Evolutionary conservation across 2,329 filamentous ascomycete genomes (phyloP).

Genomic region (Dactylellina haptotyla): DNA sequence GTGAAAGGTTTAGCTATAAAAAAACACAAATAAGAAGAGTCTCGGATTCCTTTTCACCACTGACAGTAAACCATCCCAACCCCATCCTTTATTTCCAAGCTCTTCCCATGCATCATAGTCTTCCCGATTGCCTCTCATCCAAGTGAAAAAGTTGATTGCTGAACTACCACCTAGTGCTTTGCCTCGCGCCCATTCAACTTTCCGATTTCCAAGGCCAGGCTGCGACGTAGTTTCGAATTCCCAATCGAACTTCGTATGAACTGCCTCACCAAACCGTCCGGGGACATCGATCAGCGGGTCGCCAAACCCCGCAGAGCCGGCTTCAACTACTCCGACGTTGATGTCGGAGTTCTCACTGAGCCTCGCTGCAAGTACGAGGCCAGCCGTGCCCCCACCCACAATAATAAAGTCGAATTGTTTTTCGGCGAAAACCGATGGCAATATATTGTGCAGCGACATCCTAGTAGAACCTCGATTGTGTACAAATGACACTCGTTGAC

Average conservation of each 20-base stretch:
- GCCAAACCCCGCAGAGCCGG: constrained; percentile 28
- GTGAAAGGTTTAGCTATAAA: neutral
- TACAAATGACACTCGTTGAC: too few species aligned
- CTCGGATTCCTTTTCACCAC: neutral
- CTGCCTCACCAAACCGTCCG: constrained; percentile 32
- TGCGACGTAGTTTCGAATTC: constrained; percentile 33
- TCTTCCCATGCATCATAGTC: constrained; percentile 70
- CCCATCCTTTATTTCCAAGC: constrained; percentile 70
- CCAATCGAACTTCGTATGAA: constrained; percentile 51
- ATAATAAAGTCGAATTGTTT: constrained; percentile 64
- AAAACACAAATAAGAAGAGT: neutral
- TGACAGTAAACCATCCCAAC: constrained; percentile 65
- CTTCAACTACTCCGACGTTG: constrained; percentile 43
- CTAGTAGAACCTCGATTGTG: constrained; percentile 1
- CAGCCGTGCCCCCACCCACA: constrained; percentile 66
- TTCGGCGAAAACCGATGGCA: constrained; percentile 18
- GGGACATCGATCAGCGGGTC: constrained; percentile 42
- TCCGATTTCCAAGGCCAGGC: constrained; percentile 36
- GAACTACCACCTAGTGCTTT: constrained; percentile 60
- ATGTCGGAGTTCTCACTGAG: constrained; percentile 58
- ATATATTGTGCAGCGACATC: constrained; percentile 6
- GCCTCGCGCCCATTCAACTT: constrained; percentile 41
- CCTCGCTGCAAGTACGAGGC: constrained; percentile 65
- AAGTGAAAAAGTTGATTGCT: constrained; percentile 60
- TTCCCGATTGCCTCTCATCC: constrained; percentile 62